Evolutionary conservation across 148 eudicot genomes (phyloP).

Genomic region (Polygonum aviculare): DNA sequence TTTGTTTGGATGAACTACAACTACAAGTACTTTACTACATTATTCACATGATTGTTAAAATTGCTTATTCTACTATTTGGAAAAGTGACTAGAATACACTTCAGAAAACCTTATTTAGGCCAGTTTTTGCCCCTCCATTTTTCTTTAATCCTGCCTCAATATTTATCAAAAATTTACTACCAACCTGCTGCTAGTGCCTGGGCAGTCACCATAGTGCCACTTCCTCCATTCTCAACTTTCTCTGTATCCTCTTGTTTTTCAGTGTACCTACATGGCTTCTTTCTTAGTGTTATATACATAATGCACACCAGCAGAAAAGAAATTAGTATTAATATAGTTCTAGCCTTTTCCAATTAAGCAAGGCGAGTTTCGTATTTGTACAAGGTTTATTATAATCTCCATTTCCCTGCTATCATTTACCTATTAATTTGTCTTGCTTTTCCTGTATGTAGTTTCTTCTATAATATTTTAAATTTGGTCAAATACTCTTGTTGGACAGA

Average conservation of each 20-base stretch:
- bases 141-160: not conserved
- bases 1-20: not conserved
- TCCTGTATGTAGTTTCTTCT: not conserved
- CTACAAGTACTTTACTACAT: not conserved
- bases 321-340: not conserved
- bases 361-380: too few species aligned
- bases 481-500: not conserved
- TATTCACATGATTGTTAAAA: not conserved
- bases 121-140: not conserved
- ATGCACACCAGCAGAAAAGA: not conserved
- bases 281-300: not conserved
- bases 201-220: not conserved
- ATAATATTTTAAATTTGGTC: not conserved
- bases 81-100: not conserved
- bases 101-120: not conserved
- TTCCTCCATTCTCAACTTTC: not conserved
- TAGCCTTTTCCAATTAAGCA: not conserved
- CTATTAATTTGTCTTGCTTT: not conserved
- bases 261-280: not conserved
- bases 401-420: not conserved
- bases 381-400: not conserved
- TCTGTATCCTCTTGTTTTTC: not conserved
- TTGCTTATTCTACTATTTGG: not conserved
- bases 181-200: not conserved
- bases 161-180: not conserved